These are phyloP conservation scores for Chrysosporium queenslandicum DNA, from an alignment of 2,329 filamentous ascomycete species.

Conservation along the genomic window DNA sequence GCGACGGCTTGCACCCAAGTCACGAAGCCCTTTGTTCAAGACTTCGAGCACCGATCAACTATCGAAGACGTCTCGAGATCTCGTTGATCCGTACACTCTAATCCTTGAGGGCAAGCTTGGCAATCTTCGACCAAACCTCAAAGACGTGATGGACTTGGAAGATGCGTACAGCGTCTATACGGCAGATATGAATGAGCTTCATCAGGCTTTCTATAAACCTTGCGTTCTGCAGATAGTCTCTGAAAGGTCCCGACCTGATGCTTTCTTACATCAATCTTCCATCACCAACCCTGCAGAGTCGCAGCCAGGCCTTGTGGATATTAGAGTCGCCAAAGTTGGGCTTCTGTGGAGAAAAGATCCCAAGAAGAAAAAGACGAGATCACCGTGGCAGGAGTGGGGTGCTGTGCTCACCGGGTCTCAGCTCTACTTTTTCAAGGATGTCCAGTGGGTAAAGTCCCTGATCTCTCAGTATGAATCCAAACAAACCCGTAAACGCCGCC, in stretches of 20 bases:
- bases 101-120: constrained; percentile 87
- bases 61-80: constrained; percentile 62
- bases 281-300: constrained; percentile 76
- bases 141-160: constrained; percentile 84
- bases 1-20: constrained; percentile 59
- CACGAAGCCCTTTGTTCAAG: constrained; percentile 60
- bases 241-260: constrained; percentile 81
- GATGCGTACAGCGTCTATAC: constrained; percentile 80
- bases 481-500: constrained; percentile 63
- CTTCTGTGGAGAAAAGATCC: constrained; percentile 86
- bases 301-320: constrained; percentile 87
- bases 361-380: constrained; percentile 88
- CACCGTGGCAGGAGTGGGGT: constrained; percentile 98
- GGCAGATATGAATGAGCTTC: constrained; percentile 70
- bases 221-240: constrained; percentile 93
- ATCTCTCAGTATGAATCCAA: constrained; percentile 82
- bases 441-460: constrained; percentile 79
- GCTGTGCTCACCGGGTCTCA: constrained; percentile 94
- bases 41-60: constrained; percentile 54
- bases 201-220: constrained; percentile 82
- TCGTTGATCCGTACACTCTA: constrained; percentile 87
- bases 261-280: constrained; percentile 83
- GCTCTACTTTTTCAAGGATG: constrained; percentile 91
- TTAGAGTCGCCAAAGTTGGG: constrained; percentile 94
- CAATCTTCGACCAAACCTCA: constrained; percentile 68